A percentile compares a stretch with the other conserved stretches of the same genome.
These are phyloP conservation scores for Stachybotrys elegans DNA, from an alignment of 2,329 filamentous ascomycete species.

Conservation along the genomic window DNA sequence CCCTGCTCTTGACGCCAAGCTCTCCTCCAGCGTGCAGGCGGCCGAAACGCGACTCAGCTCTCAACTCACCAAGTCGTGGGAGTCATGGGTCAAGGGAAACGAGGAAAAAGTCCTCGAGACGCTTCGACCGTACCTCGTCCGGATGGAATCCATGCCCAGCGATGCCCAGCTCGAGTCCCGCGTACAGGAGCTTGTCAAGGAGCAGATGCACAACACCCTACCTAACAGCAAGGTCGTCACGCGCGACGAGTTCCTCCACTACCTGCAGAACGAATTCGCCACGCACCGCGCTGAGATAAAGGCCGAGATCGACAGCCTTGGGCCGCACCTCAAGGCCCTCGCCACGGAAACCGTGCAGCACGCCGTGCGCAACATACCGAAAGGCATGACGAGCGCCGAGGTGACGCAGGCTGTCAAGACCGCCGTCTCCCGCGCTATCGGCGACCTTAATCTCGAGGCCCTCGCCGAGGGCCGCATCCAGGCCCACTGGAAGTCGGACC, in stretches of 20 bases:
- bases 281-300: constrained; percentile 33
- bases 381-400: constrained; percentile 34
- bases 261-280: constrained; percentile 34
- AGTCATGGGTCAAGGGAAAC: constrained; percentile 48
- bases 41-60: constrained; percentile 20
- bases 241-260: constrained; percentile 42
- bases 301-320: constrained; percentile 33
- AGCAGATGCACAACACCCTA: constrained; percentile 26
- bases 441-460: constrained; percentile 40
- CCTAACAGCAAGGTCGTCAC: constrained; percentile 34
- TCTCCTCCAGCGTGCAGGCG: constrained; percentile 19
- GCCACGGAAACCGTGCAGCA: constrained; percentile 24
- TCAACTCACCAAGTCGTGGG: constrained; percentile 39
- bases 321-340: constrained; percentile 26
- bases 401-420: constrained; percentile 34
- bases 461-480: constrained; percentile 42
- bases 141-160: constrained; percentile 27
- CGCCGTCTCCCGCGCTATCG: constrained; percentile 37
- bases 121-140: constrained; percentile 24
- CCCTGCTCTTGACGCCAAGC: constrained; percentile 18
- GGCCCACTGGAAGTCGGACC: constrained; percentile 34
- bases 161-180: constrained; percentile 27
- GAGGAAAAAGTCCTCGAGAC: constrained; percentile 28
- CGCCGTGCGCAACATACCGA: constrained; percentile 16
- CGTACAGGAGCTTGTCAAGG: constrained; percentile 30